Conservation (phyloP, 148 eudicot genomes). For the Amaranthus cruentus region DNA sequence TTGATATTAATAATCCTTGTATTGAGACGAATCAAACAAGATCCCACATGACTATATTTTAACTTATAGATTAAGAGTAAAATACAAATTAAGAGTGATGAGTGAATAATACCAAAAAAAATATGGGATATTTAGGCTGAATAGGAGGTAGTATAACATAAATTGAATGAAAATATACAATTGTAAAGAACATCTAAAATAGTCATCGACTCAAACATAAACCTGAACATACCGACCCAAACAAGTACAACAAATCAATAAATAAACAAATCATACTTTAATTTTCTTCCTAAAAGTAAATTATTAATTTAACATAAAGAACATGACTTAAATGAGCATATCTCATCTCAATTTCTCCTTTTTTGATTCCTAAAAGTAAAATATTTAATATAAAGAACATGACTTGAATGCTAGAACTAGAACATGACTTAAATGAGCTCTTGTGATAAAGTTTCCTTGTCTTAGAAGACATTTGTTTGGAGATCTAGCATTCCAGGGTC, state of each 20-base stretch:
- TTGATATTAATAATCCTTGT: too few relatives aligned
- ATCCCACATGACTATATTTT: too few relatives aligned
- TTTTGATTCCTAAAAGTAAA: not conserved
- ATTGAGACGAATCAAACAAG: too few relatives aligned
- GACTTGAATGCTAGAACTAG: too few relatives aligned
- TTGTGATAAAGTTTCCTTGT: slow-evolving; percentile 4
- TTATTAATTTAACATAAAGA: not conserved
- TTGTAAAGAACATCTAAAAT: too few relatives aligned
- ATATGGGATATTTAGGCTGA: too few relatives aligned
- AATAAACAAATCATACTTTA: not conserved
- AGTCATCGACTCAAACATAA: not conserved
- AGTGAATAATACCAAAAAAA: too few relatives aligned
- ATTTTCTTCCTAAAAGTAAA: not conserved
- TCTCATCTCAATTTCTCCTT: not conserved
- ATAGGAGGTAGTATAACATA: too few relatives aligned
- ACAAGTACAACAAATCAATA: not conserved
- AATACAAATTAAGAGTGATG: too few relatives aligned
- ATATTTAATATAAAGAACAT: not conserved
- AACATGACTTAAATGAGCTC: too few relatives aligned
- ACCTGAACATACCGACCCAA: not conserved
- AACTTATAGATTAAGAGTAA: too few relatives aligned
- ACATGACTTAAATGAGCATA: not conserved
- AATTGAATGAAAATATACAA: too few relatives aligned
- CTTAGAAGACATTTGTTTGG: slow-evolving; percentile 74
- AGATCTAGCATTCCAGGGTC: slow-evolving; percentile 77